These are phyloP conservation scores for Poteriospumella lacustris DNA, from an alignment of 108 stramenopile genomes.

Conservation along the genomic window DNA sequence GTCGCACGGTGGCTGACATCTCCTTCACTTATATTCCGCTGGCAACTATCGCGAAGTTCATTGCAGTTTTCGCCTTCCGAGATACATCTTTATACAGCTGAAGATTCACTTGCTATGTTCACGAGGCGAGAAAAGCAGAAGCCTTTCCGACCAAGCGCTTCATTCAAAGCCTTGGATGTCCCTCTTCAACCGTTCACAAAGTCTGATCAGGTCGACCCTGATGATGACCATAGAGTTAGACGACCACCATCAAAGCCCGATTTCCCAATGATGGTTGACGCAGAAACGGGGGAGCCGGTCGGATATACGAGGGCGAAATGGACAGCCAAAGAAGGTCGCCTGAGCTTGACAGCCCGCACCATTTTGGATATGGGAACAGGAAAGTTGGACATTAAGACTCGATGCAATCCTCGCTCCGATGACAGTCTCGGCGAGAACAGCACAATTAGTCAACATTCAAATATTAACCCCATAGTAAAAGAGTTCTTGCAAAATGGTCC, in stretches of 20 bases:
- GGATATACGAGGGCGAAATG: neutral
- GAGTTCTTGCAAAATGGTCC: neutral
- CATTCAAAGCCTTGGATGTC: neutral
- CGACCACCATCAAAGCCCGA: neutral
- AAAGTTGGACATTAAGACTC: neutral
- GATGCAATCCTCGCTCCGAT: neutral
- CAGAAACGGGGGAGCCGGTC: neutral
- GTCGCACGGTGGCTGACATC: too few species aligned
- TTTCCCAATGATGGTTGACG: neutral
- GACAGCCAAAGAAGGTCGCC: constrained; percentile 4
- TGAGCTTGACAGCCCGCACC: neutral
- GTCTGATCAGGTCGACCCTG: neutral
- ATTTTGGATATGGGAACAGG: constrained; percentile 21
- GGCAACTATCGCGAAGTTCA: too few species aligned
- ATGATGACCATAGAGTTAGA: neutral
- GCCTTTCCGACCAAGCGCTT: neutral
- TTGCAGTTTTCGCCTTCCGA: too few species aligned
- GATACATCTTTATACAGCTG: too few species aligned
- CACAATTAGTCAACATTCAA: neutral
- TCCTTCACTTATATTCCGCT: too few species aligned
- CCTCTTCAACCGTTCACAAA: neutral
- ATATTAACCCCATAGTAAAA: neutral
- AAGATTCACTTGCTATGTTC: neutral
- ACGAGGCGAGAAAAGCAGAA: neutral
- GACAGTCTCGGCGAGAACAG: neutral